These are phyloP conservation scores for Saccharomyces hybrid DNA, from an alignment of 1,139 yeast species.

Conservation along the genomic window DNA sequence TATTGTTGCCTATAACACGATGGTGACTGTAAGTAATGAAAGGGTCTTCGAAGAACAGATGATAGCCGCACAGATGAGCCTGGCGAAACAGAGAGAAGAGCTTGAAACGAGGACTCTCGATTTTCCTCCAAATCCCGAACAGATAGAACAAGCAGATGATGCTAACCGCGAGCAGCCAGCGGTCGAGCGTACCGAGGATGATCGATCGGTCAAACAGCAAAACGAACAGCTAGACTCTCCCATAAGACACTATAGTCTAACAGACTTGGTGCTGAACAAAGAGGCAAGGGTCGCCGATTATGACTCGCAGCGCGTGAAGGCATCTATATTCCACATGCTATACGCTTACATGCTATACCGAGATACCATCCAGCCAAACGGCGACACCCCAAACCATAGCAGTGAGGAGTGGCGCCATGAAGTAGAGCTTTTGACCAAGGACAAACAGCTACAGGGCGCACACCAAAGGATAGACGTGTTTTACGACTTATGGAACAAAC, in stretches of 20 bases:
- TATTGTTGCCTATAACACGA: conserved; percentile 25
- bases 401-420: conserved; percentile 12
- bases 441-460: background rate
- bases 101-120: background rate
- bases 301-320: conserved; percentile 19
- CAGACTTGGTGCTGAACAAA: background rate
- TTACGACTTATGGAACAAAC: conserved; percentile 22
- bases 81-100: conserved; percentile 1
- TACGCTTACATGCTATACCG: conserved; percentile 24
- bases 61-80: conserved; percentile 3
- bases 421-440: conserved; percentile 3
- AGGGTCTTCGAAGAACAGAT: conserved; percentile 4
- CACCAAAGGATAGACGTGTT: conserved; percentile 11
- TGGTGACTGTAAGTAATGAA: conserved; percentile 16
- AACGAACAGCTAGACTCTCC: background rate
- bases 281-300: conserved; percentile 5
- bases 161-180: background rate
- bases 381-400: background rate
- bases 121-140: background rate
- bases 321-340: conserved; percentile 27
- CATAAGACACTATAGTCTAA: background rate
- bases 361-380: conserved; percentile 8
- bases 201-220: background rate
- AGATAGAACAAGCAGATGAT: background rate
- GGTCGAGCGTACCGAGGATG: background rate